phyloP scores from a whole-genome alignment of 495 filamentous ascomycete species.

The Hypoxylon intermedium region DNA sequence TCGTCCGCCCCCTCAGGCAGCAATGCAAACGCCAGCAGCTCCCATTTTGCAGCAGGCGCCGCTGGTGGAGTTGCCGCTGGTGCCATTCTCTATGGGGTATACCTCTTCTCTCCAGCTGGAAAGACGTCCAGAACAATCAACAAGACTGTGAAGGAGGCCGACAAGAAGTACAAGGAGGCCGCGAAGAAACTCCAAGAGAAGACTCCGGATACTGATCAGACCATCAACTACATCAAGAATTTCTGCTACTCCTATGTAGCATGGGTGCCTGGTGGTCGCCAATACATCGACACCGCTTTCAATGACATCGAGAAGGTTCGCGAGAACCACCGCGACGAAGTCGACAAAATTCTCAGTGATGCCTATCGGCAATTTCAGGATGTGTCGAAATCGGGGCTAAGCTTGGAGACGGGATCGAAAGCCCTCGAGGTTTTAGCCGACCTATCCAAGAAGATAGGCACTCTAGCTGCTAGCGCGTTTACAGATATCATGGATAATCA shows the following conservation, averaged over 20 bases:
- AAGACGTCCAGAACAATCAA: constrained; percentile 50
- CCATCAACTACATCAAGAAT: constrained; percentile 62
- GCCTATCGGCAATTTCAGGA: constrained; percentile 65
- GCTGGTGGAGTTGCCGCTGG: constrained; percentile 53
- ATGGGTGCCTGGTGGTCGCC: constrained; percentile 70
- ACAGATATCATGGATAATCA: constrained; percentile 69
- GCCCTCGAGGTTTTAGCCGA: constrained; percentile 62
- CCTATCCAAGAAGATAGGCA: constrained; percentile 56
- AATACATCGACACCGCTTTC: constrained; percentile 67
- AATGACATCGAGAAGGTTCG: constrained; percentile 67
- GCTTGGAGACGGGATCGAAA: constrained; percentile 57
- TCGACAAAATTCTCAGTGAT: constrained; percentile 65
- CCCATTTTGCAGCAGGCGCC: constrained; percentile 59
- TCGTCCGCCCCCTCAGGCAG: constrained; percentile 29
- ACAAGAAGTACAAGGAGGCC: constrained; percentile 60
- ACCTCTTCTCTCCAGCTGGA: constrained; percentile 64
- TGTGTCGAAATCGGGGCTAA: constrained; percentile 58
- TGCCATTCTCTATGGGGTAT: constrained; percentile 56
- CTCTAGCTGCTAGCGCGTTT: constrained; percentile 62
- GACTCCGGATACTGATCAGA: constrained; percentile 65
- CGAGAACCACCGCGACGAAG: constrained; percentile 65
- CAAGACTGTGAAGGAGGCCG: constrained; percentile 57
- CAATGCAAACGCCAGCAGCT: constrained; percentile 44
- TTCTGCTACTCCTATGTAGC: constrained; percentile 65
- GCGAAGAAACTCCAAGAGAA: constrained; percentile 58